Evolutionary conservation across 352 stramenopile genomes (phyloP).

Genomic region (Globisporangium heterothallicum): DNA sequence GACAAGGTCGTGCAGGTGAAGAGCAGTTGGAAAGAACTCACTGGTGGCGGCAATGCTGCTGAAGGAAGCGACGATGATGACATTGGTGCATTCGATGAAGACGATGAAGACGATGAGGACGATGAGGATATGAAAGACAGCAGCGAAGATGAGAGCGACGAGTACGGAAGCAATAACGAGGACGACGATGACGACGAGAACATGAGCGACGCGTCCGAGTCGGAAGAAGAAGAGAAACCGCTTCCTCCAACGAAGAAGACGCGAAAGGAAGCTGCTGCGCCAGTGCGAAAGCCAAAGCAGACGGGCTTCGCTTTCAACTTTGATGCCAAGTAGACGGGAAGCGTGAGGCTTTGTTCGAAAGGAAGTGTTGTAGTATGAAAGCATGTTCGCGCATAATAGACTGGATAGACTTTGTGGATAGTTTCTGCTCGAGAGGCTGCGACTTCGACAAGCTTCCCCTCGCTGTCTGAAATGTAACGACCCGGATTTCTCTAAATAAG

Average conservation of each 20-base stretch:
- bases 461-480: too few relatives aligned
- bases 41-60: background rate
- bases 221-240: background rate
- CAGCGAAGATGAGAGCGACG: conserved; percentile 17
- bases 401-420: too few relatives aligned
- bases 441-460: too few relatives aligned
- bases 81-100: conserved; percentile 4
- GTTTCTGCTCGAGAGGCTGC: too few relatives aligned
- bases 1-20: conserved; percentile 29
- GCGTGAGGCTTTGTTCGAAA: too few relatives aligned
- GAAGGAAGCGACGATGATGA: background rate
- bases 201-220: conserved; percentile 2
- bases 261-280: background rate
- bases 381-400: too few relatives aligned
- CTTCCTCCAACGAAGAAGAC: conserved; percentile 3
- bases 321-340: background rate
- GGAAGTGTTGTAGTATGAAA: too few relatives aligned
- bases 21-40: conserved; percentile 40
- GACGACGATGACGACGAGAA: conserved; percentile 23
- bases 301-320: conserved; percentile 42
- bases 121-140: background rate
- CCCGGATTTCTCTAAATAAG: too few relatives aligned
- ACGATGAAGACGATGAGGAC: conserved; percentile 10
- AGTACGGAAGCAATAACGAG: conserved; percentile 16
- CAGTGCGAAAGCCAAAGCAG: conserved; percentile 12